Evolutionary conservation across 495 filamentous ascomycete genomes (phyloP).

Genomic region (Trichoderma asperelloides): DNA sequence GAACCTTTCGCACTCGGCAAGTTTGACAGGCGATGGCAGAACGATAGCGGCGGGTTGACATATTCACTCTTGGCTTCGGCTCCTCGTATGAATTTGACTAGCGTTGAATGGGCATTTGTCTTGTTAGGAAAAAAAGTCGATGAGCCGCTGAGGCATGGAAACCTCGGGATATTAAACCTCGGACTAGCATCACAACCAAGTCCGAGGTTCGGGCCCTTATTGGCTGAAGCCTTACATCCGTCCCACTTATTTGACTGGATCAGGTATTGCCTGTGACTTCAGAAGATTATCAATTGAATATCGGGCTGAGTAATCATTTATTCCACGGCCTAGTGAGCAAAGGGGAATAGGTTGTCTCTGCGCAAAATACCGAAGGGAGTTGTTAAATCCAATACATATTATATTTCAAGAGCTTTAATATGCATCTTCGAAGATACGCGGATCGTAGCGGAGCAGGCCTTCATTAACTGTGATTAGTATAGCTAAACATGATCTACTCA

Average conservation of each 20-base stretch:
- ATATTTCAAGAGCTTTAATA: too few relatives aligned
- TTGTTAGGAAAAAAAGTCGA: background rate
- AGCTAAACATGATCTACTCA: too few relatives aligned
- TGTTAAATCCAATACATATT: too few relatives aligned
- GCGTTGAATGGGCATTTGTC: background rate
- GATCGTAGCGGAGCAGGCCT: too few relatives aligned
- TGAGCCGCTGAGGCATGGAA: background rate
- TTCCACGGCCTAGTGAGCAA: background rate
- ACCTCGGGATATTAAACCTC: slow-evolving; percentile 6
- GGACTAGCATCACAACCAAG: background rate
- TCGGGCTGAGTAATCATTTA: background rate
- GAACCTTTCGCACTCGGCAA: slow-evolving; percentile 2
- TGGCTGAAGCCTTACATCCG: background rate
- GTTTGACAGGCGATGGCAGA: background rate
- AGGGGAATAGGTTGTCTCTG: background rate
- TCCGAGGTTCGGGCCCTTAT: background rate
- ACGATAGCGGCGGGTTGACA: background rate
- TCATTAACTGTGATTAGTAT: too few relatives aligned
- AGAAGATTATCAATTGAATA: background rate
- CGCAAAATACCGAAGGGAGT: too few relatives aligned
- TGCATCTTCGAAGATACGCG: too few relatives aligned
- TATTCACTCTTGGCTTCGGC: background rate
- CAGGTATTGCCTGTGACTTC: background rate
- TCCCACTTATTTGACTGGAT: background rate
- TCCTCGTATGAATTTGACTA: background rate